Evolutionary conservation across 257 asterid species (phyloP), one percentile per base, ranked within the genome.

Genomic region (Lantana camara): DNA sequence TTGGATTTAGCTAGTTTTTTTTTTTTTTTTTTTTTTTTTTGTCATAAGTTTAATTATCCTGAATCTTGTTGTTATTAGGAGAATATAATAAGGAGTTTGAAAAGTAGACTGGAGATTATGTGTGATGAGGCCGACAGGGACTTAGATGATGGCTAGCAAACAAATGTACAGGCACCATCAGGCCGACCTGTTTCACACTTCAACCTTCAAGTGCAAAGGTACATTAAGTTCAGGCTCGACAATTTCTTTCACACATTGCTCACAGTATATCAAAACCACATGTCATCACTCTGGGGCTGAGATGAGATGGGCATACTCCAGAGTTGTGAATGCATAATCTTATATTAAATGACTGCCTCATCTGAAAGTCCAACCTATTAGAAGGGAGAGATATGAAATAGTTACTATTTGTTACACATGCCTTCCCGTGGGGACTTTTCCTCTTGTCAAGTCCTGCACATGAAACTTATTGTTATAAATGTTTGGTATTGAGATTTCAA

Each of bases 81-180:
- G 74, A 97, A 94, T 81, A 86, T 94, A 63, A 79, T 83, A 64
- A 65, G 69, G 85, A 94, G 99, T 74, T 75, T 94, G 80, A 83
- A 57, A 44, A 88, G 96, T 75, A 88, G 99, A 76, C 72, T 94
- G 79, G 98, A 86, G 56, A 76, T 88, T 52, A 71, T 94, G 66
- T 80, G 81, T 73, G 99, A 90, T 67, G 99, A 86, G 58, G 93
- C 88, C 24, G 97, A 87, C 64, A 79, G 80, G 54, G 77, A 78
- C 55, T 53, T 77, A 3, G 75, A 66, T 51, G 76, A 48, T 60
- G 80, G 71, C 41, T 77, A 57, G 68, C 84, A 69, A 65, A 74
- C 78, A 63, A 71, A 52, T 57, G 41, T 45, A 45, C 77, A 47
- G 27, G 32, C 57, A 50, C 59, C 75, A 67, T 60, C 80, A 12